phyloP scores from a whole-genome alignment of 2,329 filamentous ascomycete species.

The Colletotrichum liriopes region DNA sequence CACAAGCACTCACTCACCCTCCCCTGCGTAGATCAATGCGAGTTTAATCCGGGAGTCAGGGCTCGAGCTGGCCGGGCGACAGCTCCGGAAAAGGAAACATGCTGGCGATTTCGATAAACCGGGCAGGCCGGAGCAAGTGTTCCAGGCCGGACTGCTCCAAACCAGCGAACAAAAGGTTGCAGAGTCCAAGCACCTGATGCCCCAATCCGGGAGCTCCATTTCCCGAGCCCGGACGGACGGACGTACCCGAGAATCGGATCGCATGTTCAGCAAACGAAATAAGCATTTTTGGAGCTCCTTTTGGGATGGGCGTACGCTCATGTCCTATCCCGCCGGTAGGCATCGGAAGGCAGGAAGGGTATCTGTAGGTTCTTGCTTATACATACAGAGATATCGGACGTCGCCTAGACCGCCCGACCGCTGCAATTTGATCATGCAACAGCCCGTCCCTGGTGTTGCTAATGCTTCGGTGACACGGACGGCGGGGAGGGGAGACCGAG shows the following conservation, averaged over 20 bases:
- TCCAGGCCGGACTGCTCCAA: background rate
- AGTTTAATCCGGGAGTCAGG: background rate
- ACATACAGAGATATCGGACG: background rate
- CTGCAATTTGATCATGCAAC: background rate
- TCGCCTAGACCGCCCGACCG: background rate
- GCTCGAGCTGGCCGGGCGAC: background rate
- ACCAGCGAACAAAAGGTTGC: background rate
- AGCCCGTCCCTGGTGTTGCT: background rate
- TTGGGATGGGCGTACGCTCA: background rate
- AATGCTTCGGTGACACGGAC: background rate
- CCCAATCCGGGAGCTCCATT: background rate
- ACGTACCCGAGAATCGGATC: background rate
- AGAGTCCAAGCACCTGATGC: background rate
- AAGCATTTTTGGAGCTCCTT: background rate
- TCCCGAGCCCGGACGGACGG: background rate
- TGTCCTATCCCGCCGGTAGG: background rate
- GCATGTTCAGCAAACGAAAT: background rate
- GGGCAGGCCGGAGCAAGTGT: background rate
- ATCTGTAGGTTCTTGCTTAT: background rate
- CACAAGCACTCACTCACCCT: background rate
- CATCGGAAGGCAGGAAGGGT: background rate
- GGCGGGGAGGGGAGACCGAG: background rate
- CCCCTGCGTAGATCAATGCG: constrained; percentile 36
- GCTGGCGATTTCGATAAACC: background rate
- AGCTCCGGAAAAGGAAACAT: background rate